Percentiles rank a stretch among this genome's conserved stretches.
These are phyloP conservation scores for Globisporangium alternatum DNA, from an alignment of 352 stramenopile species.

Conservation along the genomic window DNA sequence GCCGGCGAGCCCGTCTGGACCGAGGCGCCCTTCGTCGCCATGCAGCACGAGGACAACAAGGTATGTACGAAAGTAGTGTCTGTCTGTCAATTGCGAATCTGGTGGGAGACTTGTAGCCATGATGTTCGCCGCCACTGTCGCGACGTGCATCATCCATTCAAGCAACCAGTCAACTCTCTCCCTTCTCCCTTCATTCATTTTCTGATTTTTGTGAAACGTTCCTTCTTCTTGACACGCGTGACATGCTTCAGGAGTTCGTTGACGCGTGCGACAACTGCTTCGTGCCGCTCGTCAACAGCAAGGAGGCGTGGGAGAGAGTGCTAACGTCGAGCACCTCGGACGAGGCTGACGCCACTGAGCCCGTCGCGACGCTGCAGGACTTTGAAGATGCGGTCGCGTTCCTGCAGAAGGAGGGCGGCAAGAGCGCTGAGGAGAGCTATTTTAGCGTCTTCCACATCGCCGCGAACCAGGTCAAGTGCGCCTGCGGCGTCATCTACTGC, in stretches of 20 bases:
- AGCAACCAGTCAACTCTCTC: not conserved
- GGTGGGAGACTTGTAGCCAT: constrained; percentile 3
- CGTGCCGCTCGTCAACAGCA: constrained; percentile 66
- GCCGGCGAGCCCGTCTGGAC: constrained; percentile 64
- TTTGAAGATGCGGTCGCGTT: constrained; percentile 58
- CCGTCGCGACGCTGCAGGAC: constrained; percentile 40
- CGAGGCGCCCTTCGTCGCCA: constrained; percentile 59
- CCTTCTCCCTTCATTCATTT: not conserved
- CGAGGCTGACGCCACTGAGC: constrained; percentile 23
- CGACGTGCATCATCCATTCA: not conserved
- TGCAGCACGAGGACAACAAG: constrained; percentile 80
- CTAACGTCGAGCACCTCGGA: constrained; percentile 29
- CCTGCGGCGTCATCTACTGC: constrained; percentile 86
- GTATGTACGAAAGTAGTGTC: constrained; percentile 12
- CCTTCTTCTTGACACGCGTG: not conserved
- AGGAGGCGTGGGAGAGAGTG: constrained; percentile 55
- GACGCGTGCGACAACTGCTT: constrained; percentile 83
- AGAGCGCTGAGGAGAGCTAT: constrained; percentile 63
- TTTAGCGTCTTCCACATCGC: constrained; percentile 64
- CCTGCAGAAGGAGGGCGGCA: constrained; percentile 64
- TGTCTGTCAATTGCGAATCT: not conserved
- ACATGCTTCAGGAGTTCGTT: constrained; percentile 42
- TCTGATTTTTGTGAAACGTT: constrained; percentile 16
- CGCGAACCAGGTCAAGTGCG: constrained; percentile 51
- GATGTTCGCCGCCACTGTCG: not conserved